Evolutionary conservation across 2,329 filamentous ascomycete genomes (phyloP), one percentile per base, ranked within the genome.

Genomic region (Pyrenochaeta sp.): DNA sequence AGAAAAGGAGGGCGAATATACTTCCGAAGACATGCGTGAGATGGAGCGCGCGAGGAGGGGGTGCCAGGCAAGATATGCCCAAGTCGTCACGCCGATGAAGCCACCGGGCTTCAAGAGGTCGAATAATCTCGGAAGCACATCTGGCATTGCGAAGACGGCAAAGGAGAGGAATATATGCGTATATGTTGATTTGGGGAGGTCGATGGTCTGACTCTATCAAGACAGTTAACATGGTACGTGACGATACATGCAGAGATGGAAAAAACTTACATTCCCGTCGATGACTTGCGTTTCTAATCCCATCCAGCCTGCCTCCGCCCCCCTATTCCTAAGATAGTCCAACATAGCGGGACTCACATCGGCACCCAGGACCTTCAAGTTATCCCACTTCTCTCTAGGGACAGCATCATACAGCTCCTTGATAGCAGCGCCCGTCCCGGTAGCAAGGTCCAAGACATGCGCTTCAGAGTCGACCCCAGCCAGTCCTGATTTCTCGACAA

Each of bases 121-220:
- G 40, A 47, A 39, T n/a, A 56, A 44, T 10, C 36, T 40, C 2
- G 44, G 4, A 5, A 66, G 49, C 1, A 50, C 51, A 4, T 29
- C 29, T 3, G 48, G 46, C 6, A 69, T 29, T 29, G 59, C 30
- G 50, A 68, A 69, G 35, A 72, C 57, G 7, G 51, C 63, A 12
- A 69, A 68, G 17, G 60, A 61, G 31, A 64, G 37, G 49, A 69
- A 66, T n/a, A 67, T 12, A 46, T 67, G 67, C 5, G 62, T 66
- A 48, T 56, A 69, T 10, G 52, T 45, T 1, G 47, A 11, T 9
- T 40, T 21, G 5, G 55, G 54, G 4, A 67, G 57, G 10, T 54
- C 33, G 10, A 61, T 54, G n/a, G n/a, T n/a, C n/a, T n/a, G n/a
- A 29, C 61, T 33, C 56, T 52, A 23, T 21, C 10, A 33, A 23